Conservation (phyloP, 345 rosid species). For the Eutrema yunnanense region DNA sequence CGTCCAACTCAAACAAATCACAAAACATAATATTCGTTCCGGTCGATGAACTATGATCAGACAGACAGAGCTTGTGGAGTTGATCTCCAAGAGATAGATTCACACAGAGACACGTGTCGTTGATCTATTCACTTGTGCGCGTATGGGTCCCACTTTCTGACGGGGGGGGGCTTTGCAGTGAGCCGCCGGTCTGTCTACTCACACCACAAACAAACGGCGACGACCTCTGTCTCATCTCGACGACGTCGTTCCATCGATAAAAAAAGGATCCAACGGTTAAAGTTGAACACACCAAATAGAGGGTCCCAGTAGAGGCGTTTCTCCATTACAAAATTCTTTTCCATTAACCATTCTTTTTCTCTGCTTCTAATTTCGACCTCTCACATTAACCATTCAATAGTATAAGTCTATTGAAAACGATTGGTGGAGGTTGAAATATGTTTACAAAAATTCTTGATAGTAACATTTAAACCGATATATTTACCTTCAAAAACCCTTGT, state of each 20-base stretch:
- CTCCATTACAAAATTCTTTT: not conserved
- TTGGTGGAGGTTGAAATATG: too few species aligned
- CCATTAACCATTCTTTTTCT: too few species aligned
- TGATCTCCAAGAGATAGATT: too few species aligned
- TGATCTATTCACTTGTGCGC: not conserved
- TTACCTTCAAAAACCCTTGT: too few species aligned
- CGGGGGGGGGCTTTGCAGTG: not conserved
- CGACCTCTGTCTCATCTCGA: too few species aligned
- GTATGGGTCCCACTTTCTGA: not conserved
- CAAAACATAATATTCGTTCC: constrained; percentile 5
- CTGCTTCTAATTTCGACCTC: not conserved
- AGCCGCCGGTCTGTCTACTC: not conserved
- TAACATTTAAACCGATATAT: too few species aligned
- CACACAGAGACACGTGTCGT: too few species aligned
- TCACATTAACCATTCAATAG: not conserved
- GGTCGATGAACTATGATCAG: not conserved
- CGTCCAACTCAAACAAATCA: constrained; percentile 13
- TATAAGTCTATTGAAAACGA: too few species aligned
- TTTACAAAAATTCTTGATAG: too few species aligned
- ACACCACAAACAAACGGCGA: not conserved
- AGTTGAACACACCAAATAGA: too few species aligned
- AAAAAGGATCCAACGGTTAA: not conserved
- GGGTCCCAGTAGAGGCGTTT: not conserved
- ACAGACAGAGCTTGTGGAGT: too few species aligned
- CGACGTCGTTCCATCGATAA: too few species aligned